These are phyloP conservation scores for Haplosporangium gracile DNA, from an alignment of 192 early-diverging fungal genomes.

Conservation along the genomic window DNA sequence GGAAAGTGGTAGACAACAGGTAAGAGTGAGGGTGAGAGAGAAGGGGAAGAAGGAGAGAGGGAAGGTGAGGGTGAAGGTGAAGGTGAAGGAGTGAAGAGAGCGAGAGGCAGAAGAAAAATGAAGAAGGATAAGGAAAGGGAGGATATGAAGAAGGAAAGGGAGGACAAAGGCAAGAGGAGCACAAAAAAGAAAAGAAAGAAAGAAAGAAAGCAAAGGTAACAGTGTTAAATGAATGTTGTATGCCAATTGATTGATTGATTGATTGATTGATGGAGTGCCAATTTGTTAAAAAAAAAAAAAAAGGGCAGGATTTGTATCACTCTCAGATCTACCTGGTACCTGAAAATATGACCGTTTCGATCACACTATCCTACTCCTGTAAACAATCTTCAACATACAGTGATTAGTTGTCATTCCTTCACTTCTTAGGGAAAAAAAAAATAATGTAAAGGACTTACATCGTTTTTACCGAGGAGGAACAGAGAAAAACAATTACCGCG, in stretches of 20 bases:
- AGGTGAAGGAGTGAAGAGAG: neutral
- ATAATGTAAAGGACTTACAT: no score
- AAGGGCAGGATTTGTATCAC: no score
- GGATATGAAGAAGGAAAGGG: neutral
- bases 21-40: neutral
- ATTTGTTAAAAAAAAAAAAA: neutral
- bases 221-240: neutral
- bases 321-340: no score
- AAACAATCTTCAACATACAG: no score
- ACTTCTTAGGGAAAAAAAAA: no score
- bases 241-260: no score
- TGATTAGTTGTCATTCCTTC: no score
- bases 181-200: neutral
- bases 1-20: neutral
- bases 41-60: neutral
- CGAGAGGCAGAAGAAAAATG: neutral
- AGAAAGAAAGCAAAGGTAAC: neutral
- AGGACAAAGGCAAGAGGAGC: neutral
- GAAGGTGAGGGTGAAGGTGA: neutral
- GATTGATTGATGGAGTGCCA: neutral
- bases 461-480: no score
- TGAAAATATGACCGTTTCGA: no score
- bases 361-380: no score
- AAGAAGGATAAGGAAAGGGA: neutral
- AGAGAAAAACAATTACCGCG: no score